A percentile compares a stretch with the other conserved stretches of the same genome.
Evolutionary conservation across 2,329 filamentous ascomycete genomes (phyloP).

Genomic region (Colletotrichum salicis): DNA sequence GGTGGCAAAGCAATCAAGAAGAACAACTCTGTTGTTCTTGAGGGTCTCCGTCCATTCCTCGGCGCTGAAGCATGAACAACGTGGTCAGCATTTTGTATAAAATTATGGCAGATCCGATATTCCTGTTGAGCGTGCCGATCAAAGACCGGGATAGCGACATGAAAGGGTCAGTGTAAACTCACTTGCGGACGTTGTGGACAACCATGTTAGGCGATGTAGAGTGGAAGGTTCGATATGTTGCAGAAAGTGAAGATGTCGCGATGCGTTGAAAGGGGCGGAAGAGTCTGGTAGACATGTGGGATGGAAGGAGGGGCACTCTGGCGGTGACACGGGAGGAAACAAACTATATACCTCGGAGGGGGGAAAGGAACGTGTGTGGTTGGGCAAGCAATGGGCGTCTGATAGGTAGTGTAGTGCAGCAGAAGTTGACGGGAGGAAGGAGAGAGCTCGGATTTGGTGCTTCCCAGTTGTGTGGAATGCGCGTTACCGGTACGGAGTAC

Average conservation of each 20-base stretch:
- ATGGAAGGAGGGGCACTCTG: neutral
- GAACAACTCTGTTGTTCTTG: conserved; percentile 68
- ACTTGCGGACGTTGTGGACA: conserved; percentile 57
- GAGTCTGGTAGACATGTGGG: conserved; percentile 30
- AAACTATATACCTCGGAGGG: conserved; percentile 20
- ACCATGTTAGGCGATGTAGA: conserved; percentile 54
- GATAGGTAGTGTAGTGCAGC: neutral
- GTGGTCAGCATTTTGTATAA: neutral
- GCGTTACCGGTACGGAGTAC: neutral
- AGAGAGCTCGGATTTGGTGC: neutral
- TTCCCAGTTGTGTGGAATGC: neutral
- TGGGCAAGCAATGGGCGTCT: conserved; percentile 22
- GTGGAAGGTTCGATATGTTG: conserved; percentile 42
- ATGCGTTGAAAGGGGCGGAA: conserved; percentile 30
- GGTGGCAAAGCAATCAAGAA: conserved; percentile 87
- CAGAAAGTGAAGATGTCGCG: conserved; percentile 19
- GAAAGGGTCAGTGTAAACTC: conserved; percentile 33
- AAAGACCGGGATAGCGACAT: neutral
- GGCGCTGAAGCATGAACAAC: conserved; percentile 2
- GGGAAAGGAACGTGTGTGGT: conserved; percentile 9
- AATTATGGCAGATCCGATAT: neutral
- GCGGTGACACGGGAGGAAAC: conserved; percentile 19
- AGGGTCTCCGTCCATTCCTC: conserved; percentile 51
- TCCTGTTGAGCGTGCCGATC: neutral
- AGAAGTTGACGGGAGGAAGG: neutral